Percentiles rank a stretch among this genome's conserved stretches.
Conservation (phyloP, 2,329 filamentous ascomycete genomes). For the Colletotrichum filicis region DNA sequence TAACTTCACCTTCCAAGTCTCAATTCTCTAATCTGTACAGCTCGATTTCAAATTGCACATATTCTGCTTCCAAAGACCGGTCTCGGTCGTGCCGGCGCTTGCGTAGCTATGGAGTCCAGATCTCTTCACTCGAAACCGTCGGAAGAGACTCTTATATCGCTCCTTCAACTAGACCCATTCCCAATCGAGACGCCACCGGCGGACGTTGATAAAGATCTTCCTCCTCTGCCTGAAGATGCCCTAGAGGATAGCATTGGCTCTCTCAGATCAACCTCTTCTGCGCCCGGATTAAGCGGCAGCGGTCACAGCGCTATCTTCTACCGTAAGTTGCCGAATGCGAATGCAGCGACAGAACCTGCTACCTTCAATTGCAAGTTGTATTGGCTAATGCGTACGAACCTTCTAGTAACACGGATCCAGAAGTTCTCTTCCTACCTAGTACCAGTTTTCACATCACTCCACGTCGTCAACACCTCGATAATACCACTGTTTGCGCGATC, state of each 20-base stretch:
- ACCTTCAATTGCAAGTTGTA: slow-evolving; percentile 22
- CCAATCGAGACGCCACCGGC: slow-evolving; percentile 67
- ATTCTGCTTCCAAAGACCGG: not conserved
- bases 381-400: not conserved
- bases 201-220: slow-evolving; percentile 59
- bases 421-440: slow-evolving; percentile 91
- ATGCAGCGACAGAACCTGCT: not conserved
- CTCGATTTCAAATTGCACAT: not conserved
- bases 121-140: slow-evolving; percentile 33
- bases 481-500: slow-evolving; percentile 81
- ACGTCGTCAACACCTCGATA: slow-evolving; percentile 84
- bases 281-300: slow-evolving; percentile 67
- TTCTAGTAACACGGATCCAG: slow-evolving; percentile 78
- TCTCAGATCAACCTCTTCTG: slow-evolving; percentile 55
- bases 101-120: slow-evolving; percentile 27
- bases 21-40: not conserved
- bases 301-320: slow-evolving; percentile 81
- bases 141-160: slow-evolving; percentile 37
- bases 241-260: slow-evolving; percentile 44
- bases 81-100: not conserved
- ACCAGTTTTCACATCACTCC: slow-evolving; percentile 78
- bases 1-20: not conserved
- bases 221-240: slow-evolving; percentile 50
- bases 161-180: slow-evolving; percentile 37
- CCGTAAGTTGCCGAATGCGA: slow-evolving; percentile 60